Evolutionary conservation across 2,329 filamentous ascomycete genomes (phyloP).

Genomic region (Mollisiaceae sp.): DNA sequence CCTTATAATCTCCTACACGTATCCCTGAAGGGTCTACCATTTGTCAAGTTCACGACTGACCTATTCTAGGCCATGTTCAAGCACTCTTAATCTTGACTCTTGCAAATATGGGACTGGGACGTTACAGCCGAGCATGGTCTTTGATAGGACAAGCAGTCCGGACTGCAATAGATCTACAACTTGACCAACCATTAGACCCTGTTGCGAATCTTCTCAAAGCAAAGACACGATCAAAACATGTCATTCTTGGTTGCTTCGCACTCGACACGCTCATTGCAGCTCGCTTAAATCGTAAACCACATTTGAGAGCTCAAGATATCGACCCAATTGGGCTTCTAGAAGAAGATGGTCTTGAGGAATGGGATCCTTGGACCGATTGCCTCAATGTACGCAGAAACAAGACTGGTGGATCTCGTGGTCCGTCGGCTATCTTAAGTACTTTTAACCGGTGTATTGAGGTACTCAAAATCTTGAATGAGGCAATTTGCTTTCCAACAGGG

Average conservation of each 20-base stretch:
- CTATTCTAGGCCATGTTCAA: conserved; percentile 51
- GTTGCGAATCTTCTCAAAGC: conserved; percentile 29
- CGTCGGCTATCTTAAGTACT: conserved; percentile 43
- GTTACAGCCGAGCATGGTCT: conserved; percentile 65
- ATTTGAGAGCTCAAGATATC: conserved; percentile 55
- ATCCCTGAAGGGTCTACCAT: background rate
- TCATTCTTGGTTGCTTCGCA: conserved; percentile 63
- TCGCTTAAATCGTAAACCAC: conserved; percentile 54
- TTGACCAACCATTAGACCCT: conserved; percentile 42
- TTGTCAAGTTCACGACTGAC: background rate
- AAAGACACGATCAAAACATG: conserved; percentile 46
- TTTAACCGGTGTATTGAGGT: conserved; percentile 43
- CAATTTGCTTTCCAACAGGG: conserved; percentile 29
- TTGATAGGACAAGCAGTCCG: conserved; percentile 68
- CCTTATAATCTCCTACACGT: background rate
- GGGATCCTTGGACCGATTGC: conserved; percentile 71
- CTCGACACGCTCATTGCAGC: conserved; percentile 64
- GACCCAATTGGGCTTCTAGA: conserved; percentile 54
- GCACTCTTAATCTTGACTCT: conserved; percentile 64
- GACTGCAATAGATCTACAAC: conserved; percentile 51
- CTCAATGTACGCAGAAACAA: conserved; percentile 44
- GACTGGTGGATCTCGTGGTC: conserved; percentile 35
- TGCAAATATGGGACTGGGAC: conserved; percentile 63
- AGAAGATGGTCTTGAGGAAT: conserved; percentile 74
- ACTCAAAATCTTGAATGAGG: conserved; percentile 39